Base-by-base conservation (phyloP, 768 basidiomycete genomes). In the Mycena kentingensis region DNA sequence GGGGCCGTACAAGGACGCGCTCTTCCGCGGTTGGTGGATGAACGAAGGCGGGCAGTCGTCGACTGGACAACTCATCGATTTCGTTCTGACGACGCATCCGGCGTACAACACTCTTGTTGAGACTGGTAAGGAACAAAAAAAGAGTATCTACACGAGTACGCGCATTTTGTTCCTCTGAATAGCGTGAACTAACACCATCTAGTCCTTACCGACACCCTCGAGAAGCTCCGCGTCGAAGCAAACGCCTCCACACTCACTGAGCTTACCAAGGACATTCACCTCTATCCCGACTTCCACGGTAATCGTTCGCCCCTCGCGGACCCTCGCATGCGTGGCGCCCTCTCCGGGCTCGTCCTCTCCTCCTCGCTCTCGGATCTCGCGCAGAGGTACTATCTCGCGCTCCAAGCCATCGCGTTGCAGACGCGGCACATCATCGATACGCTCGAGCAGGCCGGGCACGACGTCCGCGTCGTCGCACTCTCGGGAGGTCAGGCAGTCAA, bases 11-110 rank as follows among this genome's bases (percentile, higher is more conserved):
- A 88, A 81, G 83, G 87, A 98, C 64, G 86, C 93, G 5, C 79
- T 95, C 27, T 94, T 98, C 72, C 85, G 85, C 36, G 93, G 87
- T 16, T 95, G 92, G 88, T 99, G 96, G 97, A 97, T 98, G 93
- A 99, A 95, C 64, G 97, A 99, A 71, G 97, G 96, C 32, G 97
- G 97, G 2, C 97, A 99, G 70, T 97, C 94, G 7, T 95, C 94
- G 1, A 99, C 97, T 0, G 97, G 97, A 13, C 26, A 92, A 85
- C 79, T 98, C 8, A 93, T 99, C 49, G 93, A 99, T 64, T 98
- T 97, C 67, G 87, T 95, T 65, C 80, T 98, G 53, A 91, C 84
- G 10, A 98, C 91, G 0, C 97, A 99, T 64, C 83, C 90, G 3
- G 91, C 96, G 1, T 91, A 91, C 60, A 67, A 77, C 8, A 78